Conservation (phyloP, 148 eudicot species). For the Fagopyrum tataricum region DNA sequence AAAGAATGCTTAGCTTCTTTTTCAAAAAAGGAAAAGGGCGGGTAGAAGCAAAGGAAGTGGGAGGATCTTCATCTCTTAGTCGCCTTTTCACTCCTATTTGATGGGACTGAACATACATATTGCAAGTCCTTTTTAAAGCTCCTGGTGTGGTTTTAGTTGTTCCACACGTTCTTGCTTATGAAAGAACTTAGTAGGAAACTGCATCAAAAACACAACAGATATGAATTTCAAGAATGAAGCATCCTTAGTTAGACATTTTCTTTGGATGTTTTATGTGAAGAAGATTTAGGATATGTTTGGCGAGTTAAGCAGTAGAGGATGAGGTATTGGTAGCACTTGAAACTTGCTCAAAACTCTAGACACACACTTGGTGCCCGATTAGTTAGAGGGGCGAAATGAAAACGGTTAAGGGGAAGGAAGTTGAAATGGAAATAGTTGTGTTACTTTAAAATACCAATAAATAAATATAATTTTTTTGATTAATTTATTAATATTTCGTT, state of each 20-base stretch:
- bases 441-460: too few species aligned
- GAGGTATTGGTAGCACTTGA: too few species aligned
- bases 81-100: conserved; percentile 10
- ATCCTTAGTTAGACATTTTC: not conserved
- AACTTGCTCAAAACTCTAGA: too few species aligned
- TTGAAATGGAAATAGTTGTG: too few species aligned
- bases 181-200: too few species aligned
- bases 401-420: too few species aligned
- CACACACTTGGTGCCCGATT: too few species aligned
- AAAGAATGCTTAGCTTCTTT: conserved; percentile 6
- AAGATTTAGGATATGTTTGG: not conserved
- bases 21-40: conserved; percentile 7
- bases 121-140: conserved; percentile 4
- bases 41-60: not conserved
- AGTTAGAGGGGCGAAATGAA: too few species aligned
- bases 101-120: conserved; percentile 9
- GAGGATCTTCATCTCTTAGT: conserved; percentile 11
- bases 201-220: not conserved
- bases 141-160: conserved; percentile 4
- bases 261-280: not conserved
- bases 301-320: too few species aligned
- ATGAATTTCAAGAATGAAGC: not conserved
- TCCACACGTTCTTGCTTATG: not conserved
- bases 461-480: too few species aligned
- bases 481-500: too few species aligned